Conservation (phyloP, 371 early-diverging fungal genomes). For the Mucor lusitanicus region DNA sequence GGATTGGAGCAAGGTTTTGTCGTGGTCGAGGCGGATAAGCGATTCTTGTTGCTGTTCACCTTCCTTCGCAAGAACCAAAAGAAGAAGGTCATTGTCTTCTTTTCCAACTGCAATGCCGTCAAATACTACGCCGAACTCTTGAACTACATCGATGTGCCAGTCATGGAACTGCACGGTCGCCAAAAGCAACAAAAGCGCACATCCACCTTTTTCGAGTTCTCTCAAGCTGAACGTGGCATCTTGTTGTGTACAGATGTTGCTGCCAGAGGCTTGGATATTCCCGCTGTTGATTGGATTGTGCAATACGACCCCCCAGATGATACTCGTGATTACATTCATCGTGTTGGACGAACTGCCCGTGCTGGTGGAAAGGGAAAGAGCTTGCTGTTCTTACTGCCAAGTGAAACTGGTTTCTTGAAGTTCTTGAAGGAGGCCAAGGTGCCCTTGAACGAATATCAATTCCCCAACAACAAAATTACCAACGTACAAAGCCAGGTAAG, state of each 20-base stretch:
- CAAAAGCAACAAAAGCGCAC: conserved; percentile 97
- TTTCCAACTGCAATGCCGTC: conserved; percentile 93
- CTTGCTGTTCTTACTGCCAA: conserved; percentile 92
- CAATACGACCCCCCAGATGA: conserved; percentile 99
- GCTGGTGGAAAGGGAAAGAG: conserved; percentile 92
- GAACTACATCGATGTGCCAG: conserved; percentile 97
- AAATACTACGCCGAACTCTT: conserved; percentile 94
- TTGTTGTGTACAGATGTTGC: conserved; percentile 98
- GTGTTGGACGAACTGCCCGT: conserved; percentile 98
- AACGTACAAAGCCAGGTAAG: conserved; percentile 84
- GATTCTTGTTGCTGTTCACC: conserved; percentile 92
- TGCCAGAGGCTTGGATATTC: conserved; percentile 98
- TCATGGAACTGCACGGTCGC: conserved; percentile 90
- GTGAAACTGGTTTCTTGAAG: conserved; percentile 94
- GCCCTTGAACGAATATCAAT: conserved; percentile 97
- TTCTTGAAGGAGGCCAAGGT: conserved; percentile 97
- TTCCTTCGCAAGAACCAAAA: conserved; percentile 93
- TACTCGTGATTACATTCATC: conserved; percentile 97
- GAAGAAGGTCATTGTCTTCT: conserved; percentile 97
- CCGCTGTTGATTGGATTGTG: conserved; percentile 97
- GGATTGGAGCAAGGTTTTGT: conserved; percentile 97
- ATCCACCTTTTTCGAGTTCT: conserved; percentile 95
- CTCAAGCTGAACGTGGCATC: conserved; percentile 88
- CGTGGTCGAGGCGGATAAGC: conserved; percentile 84
- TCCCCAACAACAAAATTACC: conserved; percentile 92